phyloP scores from a whole-genome alignment of 306 rosid species.

The Cucumis hystrix region DNA sequence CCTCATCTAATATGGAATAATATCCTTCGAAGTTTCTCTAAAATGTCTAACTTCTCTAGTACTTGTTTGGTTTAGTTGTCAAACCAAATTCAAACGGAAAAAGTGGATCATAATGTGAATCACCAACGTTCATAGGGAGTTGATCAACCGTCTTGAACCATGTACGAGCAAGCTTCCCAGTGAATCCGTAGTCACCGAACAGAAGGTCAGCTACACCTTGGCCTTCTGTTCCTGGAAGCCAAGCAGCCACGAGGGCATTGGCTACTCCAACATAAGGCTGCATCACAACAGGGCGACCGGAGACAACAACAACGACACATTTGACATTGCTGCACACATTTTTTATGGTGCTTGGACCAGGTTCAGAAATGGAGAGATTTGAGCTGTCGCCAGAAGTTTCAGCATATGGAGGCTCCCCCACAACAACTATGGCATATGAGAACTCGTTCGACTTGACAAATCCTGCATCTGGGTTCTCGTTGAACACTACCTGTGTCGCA shows the following conservation, averaged over 20 bases:
- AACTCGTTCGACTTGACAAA: slow-evolving; percentile 54
- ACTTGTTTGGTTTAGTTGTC: slow-evolving; percentile 35
- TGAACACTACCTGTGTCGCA: slow-evolving; percentile 57
- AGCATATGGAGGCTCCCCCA: slow-evolving; percentile 84
- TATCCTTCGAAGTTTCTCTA: neutral
- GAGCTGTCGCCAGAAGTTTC: slow-evolving; percentile 69
- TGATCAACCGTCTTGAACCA: slow-evolving; percentile 76
- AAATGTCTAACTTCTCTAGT: neutral
- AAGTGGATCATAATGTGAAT: slow-evolving; percentile 56
- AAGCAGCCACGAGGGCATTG: slow-evolving; percentile 82
- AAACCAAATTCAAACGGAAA: slow-evolving; percentile 72
- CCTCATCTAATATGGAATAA: neutral
- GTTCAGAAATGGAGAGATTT: slow-evolving; percentile 55
- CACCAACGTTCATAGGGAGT: slow-evolving; percentile 78
- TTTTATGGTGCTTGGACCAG: slow-evolving; percentile 59
- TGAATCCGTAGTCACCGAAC: slow-evolving; percentile 70
- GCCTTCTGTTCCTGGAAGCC: slow-evolving; percentile 99
- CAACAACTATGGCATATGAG: slow-evolving; percentile 56
- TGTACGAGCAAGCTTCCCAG: slow-evolving; percentile 68
- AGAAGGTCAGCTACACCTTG: slow-evolving; percentile 64
- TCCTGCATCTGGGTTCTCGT: slow-evolving; percentile 44
- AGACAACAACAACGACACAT: slow-evolving; percentile 56
- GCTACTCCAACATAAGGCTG: slow-evolving; percentile 48
- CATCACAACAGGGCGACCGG: slow-evolving; percentile 84
- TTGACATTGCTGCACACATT: slow-evolving; percentile 50